These are phyloP conservation scores for Neurospora intermedia DNA, from an alignment of 495 filamentous ascomycete species.

Conservation along the genomic window DNA sequence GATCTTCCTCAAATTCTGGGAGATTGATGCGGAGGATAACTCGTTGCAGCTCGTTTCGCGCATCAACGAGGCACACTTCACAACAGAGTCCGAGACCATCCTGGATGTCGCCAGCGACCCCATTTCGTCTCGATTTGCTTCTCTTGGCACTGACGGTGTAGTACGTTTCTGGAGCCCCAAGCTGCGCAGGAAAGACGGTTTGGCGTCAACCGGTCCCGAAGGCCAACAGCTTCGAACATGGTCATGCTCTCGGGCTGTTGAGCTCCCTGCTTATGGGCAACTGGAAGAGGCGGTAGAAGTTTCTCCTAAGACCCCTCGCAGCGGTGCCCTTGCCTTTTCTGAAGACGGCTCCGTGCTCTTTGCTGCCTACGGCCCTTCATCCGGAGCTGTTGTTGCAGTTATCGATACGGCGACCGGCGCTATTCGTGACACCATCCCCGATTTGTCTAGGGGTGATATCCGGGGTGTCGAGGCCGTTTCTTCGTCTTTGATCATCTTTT, in stretches of 20 bases:
- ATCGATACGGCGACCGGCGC: constrained; percentile 49
- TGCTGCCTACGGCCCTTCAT: constrained; percentile 32
- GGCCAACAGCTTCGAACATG: constrained; percentile 53
- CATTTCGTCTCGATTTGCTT: constrained; percentile 57
- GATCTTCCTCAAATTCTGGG: constrained; percentile 85
- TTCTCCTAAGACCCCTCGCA: constrained; percentile 11
- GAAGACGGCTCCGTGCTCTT: constrained; percentile 82
- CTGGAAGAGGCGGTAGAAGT: constrained; percentile 20
- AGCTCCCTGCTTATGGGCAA: constrained; percentile 37
- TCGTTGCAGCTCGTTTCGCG: constrained; percentile 67
- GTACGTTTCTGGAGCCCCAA: constrained; percentile 71
- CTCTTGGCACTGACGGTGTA: constrained; percentile 66
- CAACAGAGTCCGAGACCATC: constrained; percentile 41
- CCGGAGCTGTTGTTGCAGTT: constrained; percentile 40
- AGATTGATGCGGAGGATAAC: constrained; percentile 50
- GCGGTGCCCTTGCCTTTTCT: constrained; percentile 58
- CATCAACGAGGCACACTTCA: constrained; percentile 70
- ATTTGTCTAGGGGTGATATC: constrained; percentile 43
- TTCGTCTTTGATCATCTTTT: constrained; percentile 51
- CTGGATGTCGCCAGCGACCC: constrained; percentile 64
- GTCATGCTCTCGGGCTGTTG: constrained; percentile 53
- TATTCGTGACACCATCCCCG: constrained; percentile 42
- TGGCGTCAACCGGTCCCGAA: constrained; percentile 42
- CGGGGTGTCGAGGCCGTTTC: constrained; percentile 47
- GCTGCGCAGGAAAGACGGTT: constrained; percentile 49